These are phyloP conservation scores for Russula sp. DNA, from an alignment of 768 basidiomycete genomes.

Conservation along the genomic window DNA sequence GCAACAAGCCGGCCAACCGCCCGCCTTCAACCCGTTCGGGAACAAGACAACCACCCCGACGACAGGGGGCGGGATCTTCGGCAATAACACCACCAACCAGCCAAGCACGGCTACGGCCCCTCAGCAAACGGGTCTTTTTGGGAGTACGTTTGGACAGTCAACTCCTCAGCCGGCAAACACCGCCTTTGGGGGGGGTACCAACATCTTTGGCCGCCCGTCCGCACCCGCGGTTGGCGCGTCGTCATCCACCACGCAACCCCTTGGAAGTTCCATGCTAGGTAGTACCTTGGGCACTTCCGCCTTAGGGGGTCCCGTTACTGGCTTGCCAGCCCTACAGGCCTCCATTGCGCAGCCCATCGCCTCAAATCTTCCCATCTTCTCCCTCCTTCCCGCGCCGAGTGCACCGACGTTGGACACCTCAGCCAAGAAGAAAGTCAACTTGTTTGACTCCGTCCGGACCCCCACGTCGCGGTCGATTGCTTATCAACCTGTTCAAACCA, in stretches of 20 bases:
- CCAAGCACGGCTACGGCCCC: conserved; percentile 15
- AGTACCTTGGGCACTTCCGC: conserved; percentile 40
- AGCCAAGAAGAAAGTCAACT: conserved; percentile 69
- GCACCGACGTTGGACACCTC: conserved; percentile 52
- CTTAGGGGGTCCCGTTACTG: conserved; percentile 38
- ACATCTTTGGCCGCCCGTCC: conserved; percentile 25
- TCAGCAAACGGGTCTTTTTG: conserved; percentile 28
- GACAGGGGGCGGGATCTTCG: conserved; percentile 38
- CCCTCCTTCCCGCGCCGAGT: conserved; percentile 67
- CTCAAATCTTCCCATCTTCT: conserved; percentile 65
- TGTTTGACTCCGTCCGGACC: conserved; percentile 73
- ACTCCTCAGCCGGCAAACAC: conserved; percentile 30
- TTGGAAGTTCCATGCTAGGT: conserved; percentile 42
- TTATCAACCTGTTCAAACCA: conserved; percentile 58
- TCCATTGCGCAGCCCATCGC: conserved; percentile 86
- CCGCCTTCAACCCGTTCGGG: conserved; percentile 30
- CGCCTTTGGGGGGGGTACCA: conserved; percentile 26
- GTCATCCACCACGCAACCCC: conserved; percentile 6
- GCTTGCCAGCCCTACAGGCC: conserved; percentile 57
- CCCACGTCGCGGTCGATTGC: conserved; percentile 61
- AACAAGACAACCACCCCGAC: conserved; percentile 31
- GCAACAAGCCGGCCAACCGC: conserved; percentile 17
- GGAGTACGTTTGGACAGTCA: conserved; percentile 43
- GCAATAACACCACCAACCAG: conserved; percentile 30
- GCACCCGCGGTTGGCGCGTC: not conserved